Conservation (phyloP, 2,329 filamentous ascomycete genomes). For the Chrysoporthe puriensis region DNA sequence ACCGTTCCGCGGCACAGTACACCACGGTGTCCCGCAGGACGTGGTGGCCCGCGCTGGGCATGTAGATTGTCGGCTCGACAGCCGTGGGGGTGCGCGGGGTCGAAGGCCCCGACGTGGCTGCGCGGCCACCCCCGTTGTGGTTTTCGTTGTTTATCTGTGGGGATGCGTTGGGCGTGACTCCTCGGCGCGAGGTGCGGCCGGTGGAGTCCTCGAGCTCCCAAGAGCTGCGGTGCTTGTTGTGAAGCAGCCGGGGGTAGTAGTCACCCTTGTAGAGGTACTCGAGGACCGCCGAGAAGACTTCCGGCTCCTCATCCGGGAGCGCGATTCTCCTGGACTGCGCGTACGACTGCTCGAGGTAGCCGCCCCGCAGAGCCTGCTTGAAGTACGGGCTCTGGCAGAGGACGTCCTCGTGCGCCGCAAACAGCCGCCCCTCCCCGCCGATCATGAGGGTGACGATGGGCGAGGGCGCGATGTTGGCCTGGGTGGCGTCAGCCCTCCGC, state of each 20-base stretch:
- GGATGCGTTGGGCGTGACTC: slow-evolving; percentile 50
- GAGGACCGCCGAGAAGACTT: slow-evolving; percentile 90
- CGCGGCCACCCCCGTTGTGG: slow-evolving; percentile 45
- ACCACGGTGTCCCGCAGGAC: slow-evolving; percentile 91
- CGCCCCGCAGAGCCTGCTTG: slow-evolving; percentile 69
- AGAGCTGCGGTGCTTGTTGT: slow-evolving; percentile 82
- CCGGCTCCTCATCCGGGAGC: slow-evolving; percentile 78
- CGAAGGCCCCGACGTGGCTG: slow-evolving; percentile 37
- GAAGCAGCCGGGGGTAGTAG: slow-evolving; percentile 88
- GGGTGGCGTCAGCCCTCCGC: slow-evolving; percentile 14
- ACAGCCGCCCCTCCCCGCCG: slow-evolving; percentile 82
- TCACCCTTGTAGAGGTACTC: slow-evolving; percentile 98
- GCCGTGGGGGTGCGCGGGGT: slow-evolving; percentile 62
- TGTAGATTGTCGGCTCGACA: slow-evolving; percentile 77
- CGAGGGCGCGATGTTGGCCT: slow-evolving; percentile 47
- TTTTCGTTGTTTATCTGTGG: slow-evolving; percentile 51
- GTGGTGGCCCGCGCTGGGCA: slow-evolving; percentile 72
- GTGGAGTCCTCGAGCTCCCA: slow-evolving; percentile 81
- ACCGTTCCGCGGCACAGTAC: slow-evolving; percentile 90
- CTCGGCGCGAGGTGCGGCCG: slow-evolving; percentile 33
- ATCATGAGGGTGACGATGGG: slow-evolving; percentile 88
- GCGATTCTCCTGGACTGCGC: slow-evolving; percentile 77
- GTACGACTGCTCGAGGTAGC: slow-evolving; percentile 63
- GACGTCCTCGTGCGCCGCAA: slow-evolving; percentile 94
- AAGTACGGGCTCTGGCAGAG: slow-evolving; percentile 87